These are phyloP conservation scores for Exophiala aquamarina DNA, from an alignment of 2,329 filamentous ascomycete species.

Conservation along the genomic window DNA sequence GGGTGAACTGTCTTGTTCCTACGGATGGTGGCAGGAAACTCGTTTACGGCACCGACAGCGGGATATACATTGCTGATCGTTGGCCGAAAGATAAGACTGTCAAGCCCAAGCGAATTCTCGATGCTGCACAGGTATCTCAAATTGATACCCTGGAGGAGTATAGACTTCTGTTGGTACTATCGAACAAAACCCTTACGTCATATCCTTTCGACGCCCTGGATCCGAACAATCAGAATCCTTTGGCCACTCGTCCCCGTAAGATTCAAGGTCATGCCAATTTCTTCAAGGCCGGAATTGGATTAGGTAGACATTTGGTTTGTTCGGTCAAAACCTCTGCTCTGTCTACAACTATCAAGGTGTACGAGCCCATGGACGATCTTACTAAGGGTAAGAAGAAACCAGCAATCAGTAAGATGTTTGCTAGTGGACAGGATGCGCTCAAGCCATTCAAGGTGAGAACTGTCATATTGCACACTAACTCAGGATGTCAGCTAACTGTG, in stretches of 20 bases:
- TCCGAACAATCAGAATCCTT: conserved; percentile 69
- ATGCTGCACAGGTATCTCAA: conserved; percentile 84
- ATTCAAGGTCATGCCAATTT: conserved; percentile 97
- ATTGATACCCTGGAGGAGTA: conserved; percentile 97
- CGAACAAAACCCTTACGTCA: conserved; percentile 89
- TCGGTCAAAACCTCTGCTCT: conserved; percentile 92
- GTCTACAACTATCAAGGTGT: conserved; percentile 98
- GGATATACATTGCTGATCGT: conserved; percentile 88
- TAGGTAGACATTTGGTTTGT: conserved; percentile 91
- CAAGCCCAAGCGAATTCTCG: conserved; percentile 79
- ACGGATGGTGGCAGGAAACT: conserved; percentile 96
- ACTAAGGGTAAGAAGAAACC: conserved; percentile 94
- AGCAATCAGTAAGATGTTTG: conserved; percentile 93
- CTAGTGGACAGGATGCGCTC: conserved; percentile 86
- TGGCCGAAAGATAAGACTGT: conserved; percentile 76
- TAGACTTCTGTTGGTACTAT: conserved; percentile 82
- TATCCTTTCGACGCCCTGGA: conserved; percentile 87
- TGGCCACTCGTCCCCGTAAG: conserved; percentile 86
- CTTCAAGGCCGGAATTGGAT: conserved; percentile 94
- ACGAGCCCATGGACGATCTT: conserved; percentile 93
- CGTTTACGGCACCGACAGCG: conserved; percentile 90
- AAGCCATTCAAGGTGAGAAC: conserved; percentile 77
- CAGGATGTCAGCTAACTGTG: conserved; percentile 24
- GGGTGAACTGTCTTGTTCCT: conserved; percentile 91
- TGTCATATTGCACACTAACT: not conserved